Evolutionary conservation across 1,284 basidiomycete species (phyloP), one percentile per base, ranked within the genome.

Genomic region (Rhodotorula sp.): DNA sequence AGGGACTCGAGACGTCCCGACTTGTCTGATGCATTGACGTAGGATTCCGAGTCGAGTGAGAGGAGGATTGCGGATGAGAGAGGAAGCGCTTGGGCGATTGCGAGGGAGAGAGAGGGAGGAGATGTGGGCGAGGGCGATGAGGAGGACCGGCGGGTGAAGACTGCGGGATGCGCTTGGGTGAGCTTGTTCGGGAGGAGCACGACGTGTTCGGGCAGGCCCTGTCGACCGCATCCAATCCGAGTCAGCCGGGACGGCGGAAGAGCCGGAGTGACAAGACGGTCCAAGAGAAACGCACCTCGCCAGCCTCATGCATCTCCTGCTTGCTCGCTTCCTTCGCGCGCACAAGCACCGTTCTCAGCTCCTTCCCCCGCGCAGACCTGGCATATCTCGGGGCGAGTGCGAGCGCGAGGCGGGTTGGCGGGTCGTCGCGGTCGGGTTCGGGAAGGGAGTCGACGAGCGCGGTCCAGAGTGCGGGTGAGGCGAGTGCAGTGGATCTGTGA

Each of bases 51-150:
- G 17, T 77, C 63, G 4, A 73, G 59, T 0, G 79, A 76, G 64
- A 81, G 78, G 19, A 82, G 74, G 47, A 82, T 76, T 27, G 77
- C 73, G 1, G 79, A 74, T 4, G 74, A 70, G 39, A 82, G 77
- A 2, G 69, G 55, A n/a, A 81, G 68, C 0, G 79, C 78, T 32
- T 71, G 61, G 39, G 80, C 77, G 4, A 70, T 68, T 29, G 77
- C 69, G 10, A 81, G 49, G 13, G 51, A 29, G 60, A 74, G 67
- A 4, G 66, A 64, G 13, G 66, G 62, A 2, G 52, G 52, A n/a
- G 59, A 46, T 17, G 56, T 44, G 7, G 59, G 17, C 13, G 60
- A 46, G 60, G 60, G 60, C 51, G 59, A 61, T 11, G 51, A 30
- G 29, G 51, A 24, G 15, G 56, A 44, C 20, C 27, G 47, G 17